A percentile compares a stretch with the other conserved stretches of the same genome.
phyloP scores from a whole-genome alignment of 768 basidiomycete species.

The Termitomyces sp. region DNA sequence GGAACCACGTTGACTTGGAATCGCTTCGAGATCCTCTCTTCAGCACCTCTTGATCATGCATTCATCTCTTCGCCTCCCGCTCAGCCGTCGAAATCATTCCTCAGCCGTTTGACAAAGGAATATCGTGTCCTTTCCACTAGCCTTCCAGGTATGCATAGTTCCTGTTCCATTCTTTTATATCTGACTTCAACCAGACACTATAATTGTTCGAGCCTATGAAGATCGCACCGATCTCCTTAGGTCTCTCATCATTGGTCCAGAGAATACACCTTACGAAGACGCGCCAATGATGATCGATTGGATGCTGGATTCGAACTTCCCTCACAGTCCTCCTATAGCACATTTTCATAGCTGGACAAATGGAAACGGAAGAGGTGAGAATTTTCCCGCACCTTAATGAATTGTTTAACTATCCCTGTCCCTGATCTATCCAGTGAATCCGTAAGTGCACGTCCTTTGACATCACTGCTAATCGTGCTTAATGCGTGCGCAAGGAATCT shows the following conservation, averaged over 20 bases:
- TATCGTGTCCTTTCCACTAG: conserved; percentile 77
- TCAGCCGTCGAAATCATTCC: conserved; percentile 70
- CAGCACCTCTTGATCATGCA: conserved; percentile 79
- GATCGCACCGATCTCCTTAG: conserved; percentile 85
- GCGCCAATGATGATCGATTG: conserved; percentile 95
- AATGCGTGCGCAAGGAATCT: conserved; percentile 53
- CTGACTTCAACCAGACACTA: conserved; percentile 53
- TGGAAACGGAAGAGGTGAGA: conserved; percentile 81
- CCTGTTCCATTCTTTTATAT: background rate
- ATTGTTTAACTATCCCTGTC: conserved; percentile 5
- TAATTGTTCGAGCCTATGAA: conserved; percentile 88
- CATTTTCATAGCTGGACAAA: conserved; percentile 95
- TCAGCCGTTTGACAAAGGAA: conserved; percentile 75
- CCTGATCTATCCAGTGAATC: conserved; percentile 51
- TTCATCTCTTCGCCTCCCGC: conserved; percentile 60
- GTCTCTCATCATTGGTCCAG: conserved; percentile 86
- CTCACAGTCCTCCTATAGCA: conserved; percentile 77
- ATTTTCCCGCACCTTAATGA: background rate
- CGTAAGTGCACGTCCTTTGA: conserved; percentile 43
- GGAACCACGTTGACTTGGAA: conserved; percentile 54
- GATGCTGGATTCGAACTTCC: conserved; percentile 84
- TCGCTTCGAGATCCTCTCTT: conserved; percentile 75
- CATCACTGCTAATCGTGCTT: background rate
- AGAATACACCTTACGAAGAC: conserved; percentile 93
- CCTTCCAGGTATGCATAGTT: conserved; percentile 64